Evolutionary conservation across 2,329 filamentous ascomycete species (phyloP), one percentile per base, ranked within the genome.

Genomic region (Fusarium oxysporum): DNA sequence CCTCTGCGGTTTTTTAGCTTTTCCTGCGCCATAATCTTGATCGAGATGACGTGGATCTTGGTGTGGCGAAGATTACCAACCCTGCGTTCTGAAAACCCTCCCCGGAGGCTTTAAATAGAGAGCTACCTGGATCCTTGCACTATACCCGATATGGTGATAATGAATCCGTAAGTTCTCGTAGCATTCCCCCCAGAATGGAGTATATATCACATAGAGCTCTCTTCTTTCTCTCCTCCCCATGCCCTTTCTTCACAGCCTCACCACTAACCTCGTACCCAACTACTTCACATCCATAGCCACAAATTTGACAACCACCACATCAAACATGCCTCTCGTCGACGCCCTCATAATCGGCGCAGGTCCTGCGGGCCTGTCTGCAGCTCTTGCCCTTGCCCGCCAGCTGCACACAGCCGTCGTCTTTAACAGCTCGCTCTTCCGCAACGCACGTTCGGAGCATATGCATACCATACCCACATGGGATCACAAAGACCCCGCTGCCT

Each of bases 221-320:
- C 25, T 25, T 25, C 25, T 19, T 21, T 19, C 3, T 45, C 2
- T 41, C 25, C 14, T 3, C 3, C 17, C 4, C 19, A 5, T 47
- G 4, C 5, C 25, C 21, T 47, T 47, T 19, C 0, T 21, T 0
- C 12, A 21, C 8, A 14, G 25, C 14, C 44, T 47, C 3, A 8
- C 19, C 0, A 47, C 19, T 6, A 47, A 3, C 8, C 12, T 3
- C 8, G 4, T 47, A 21, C 0, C 3, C 8, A 47, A 47, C 1
- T 25, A 25, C 25, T 25, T 25, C 25, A 25, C 5, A 25, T 25
- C 25, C 25, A 25, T 25, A 21, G 12, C 11, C 3, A 28, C 2
- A 4, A 28, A 9, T 9, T 2, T 19, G 13, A 33, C 13, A 33
- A 33, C 13, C 14, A 33, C 13, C 13, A 33, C 4, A 8, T 11